These are phyloP conservation scores for Diddensiella transvaalensis DNA, from an alignment of 805 yeast genomes.

Conservation along the genomic window DNA sequence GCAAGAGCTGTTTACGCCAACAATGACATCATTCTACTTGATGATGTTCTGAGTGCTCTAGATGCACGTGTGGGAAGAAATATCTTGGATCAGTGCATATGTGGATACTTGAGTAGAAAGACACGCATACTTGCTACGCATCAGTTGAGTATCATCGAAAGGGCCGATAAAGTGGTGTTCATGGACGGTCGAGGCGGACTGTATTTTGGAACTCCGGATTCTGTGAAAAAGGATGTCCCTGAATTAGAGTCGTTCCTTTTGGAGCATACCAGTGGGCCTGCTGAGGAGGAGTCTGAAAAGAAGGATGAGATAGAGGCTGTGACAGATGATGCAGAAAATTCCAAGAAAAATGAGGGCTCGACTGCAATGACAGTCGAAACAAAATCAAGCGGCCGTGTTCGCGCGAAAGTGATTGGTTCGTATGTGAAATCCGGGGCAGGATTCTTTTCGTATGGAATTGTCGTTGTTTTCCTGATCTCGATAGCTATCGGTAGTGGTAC, in stretches of 20 bases:
- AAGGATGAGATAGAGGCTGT: constrained; percentile 13
- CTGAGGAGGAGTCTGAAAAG: constrained; percentile 6
- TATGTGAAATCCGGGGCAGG: constrained; percentile 60
- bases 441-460: constrained; percentile 31
- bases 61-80: constrained; percentile 79
- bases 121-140: constrained; percentile 73
- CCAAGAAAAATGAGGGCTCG: constrained; percentile 15
- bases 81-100: constrained; percentile 63
- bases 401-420: constrained; percentile 42
- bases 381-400: constrained; percentile 19
- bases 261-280: constrained; percentile 36
- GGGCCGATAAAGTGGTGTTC: constrained; percentile 63
- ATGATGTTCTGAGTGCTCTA: constrained; percentile 79
- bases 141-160: constrained; percentile 59
- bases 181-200: constrained; percentile 58
- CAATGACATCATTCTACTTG: constrained; percentile 61
- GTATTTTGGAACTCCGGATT: constrained; percentile 57
- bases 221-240: constrained; percentile 43
- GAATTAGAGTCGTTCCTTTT: constrained; percentile 55
- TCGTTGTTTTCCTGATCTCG: constrained; percentile 31
- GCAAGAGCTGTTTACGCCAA: constrained; percentile 74
- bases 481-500: constrained; percentile 45
- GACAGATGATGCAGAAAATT: constrained; percentile 2
- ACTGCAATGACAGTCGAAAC: constrained; percentile 20
- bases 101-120: constrained; percentile 48